phyloP scores from a whole-genome alignment of 768 basidiomycete species.

The Hericium coralloides region DNA sequence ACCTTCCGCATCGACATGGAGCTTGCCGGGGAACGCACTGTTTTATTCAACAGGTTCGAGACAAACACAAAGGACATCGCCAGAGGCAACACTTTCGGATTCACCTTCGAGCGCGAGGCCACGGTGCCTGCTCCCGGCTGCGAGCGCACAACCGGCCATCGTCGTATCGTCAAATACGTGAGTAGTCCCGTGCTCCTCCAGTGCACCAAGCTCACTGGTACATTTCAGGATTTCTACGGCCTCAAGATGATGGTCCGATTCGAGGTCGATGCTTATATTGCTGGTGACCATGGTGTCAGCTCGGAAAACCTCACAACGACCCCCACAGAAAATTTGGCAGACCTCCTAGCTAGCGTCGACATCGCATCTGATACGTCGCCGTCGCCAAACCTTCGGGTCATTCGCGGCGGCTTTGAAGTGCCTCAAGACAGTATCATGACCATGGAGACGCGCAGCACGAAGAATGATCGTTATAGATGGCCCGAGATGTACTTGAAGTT shows the following conservation, averaged over 20 bases:
- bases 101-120: slow-evolving; percentile 51
- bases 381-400: background rate
- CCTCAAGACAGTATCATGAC: slow-evolving; percentile 16
- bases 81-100: slow-evolving; percentile 37
- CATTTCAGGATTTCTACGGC: slow-evolving; percentile 44
- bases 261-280: background rate
- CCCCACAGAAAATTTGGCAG: background rate
- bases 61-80: slow-evolving; percentile 20
- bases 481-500: slow-evolving; percentile 52
- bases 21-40: slow-evolving; percentile 47
- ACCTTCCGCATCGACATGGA: slow-evolving; percentile 71
- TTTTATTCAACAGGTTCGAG: slow-evolving; percentile 57
- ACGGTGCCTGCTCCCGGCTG: slow-evolving; percentile 40
- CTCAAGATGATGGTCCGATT: slow-evolving; percentile 40
- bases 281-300: background rate
- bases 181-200: background rate
- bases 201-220: no score
- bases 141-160: slow-evolving; percentile 34
- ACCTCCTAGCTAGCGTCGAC: background rate
- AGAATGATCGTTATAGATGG: slow-evolving; percentile 34
- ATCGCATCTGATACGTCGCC: background rate
- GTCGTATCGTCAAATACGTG: background rate
- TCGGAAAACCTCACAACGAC: background rate
- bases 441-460: slow-evolving; percentile 20
- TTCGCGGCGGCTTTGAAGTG: background rate